phyloP scores from a whole-genome alignment of 306 rosid species.

The Rosa persica region DNA sequence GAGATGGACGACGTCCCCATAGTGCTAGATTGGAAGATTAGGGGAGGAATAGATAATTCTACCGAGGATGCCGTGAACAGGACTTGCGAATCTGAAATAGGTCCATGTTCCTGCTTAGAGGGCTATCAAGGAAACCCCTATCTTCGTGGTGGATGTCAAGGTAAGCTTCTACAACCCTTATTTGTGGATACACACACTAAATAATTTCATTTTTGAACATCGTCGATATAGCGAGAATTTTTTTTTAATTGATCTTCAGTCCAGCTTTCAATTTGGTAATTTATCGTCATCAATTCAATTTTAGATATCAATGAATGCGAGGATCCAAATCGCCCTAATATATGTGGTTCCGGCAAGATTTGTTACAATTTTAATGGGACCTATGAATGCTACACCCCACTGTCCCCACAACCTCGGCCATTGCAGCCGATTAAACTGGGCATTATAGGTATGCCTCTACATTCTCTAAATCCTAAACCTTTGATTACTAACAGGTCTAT shows the following conservation, averaged over 20 bases:
- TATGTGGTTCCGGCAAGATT: too few relatives aligned
- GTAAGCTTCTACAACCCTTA: neutral
- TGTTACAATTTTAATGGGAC: too few relatives aligned
- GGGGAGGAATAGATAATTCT: neutral
- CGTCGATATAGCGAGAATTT: too few relatives aligned
- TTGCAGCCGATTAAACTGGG: neutral
- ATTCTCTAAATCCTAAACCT: neutral
- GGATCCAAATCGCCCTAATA: neutral
- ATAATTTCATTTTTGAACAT: too few relatives aligned
- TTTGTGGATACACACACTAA: too few relatives aligned
- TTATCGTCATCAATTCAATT: neutral
- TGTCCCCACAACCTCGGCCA: neutral
- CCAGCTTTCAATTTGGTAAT: too few relatives aligned
- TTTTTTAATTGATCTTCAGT: too few relatives aligned
- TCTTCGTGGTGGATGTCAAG: neutral
- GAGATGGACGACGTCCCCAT: constrained; percentile 1
- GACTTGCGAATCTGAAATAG: fast-evolving
- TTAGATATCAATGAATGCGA: constrained; percentile 9
- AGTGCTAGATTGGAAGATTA: neutral
- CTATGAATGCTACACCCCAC: too few relatives aligned
- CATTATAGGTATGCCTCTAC: neutral
- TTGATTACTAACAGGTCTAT: neutral
- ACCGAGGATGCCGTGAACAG: too few relatives aligned
- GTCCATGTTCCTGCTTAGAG: neutral
- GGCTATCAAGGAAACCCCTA: constrained; percentile 21